These are phyloP conservation scores for Chiua virens DNA, from an alignment of 768 basidiomycete species.

Conservation along the genomic window DNA sequence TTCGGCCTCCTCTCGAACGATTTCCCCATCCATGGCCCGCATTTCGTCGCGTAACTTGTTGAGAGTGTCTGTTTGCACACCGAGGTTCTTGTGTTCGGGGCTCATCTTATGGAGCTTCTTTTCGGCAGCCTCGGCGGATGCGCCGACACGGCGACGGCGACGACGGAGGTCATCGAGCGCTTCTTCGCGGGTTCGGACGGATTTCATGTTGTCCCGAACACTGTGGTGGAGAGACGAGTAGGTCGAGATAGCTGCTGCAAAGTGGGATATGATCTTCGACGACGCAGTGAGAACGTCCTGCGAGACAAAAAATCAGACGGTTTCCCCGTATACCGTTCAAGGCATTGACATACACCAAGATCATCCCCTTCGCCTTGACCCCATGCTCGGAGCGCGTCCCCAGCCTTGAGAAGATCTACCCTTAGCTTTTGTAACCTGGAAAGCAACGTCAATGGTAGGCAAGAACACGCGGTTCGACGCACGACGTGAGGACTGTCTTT, in stretches of 20 bases:
- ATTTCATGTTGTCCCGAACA: constrained; percentile 69
- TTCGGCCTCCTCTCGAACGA: constrained; percentile 77
- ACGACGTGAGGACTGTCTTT: constrained; percentile 79
- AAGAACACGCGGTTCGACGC: constrained; percentile 26
- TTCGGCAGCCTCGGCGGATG: constrained; percentile 81
- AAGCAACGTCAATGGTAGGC: neutral
- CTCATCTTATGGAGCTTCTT: constrained; percentile 90
- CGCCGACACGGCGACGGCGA: constrained; percentile 60
- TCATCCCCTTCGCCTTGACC: constrained; percentile 83
- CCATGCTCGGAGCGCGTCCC: constrained; percentile 72
- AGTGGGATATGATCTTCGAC: constrained; percentile 62
- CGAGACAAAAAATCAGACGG: neutral
- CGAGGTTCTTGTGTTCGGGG: constrained; percentile 82
- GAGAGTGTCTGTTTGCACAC: constrained; percentile 68
- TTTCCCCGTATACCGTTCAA: neutral
- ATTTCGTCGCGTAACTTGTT: constrained; percentile 77
- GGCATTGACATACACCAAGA: constrained; percentile 55
- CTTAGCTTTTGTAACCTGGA: constrained; percentile 64
- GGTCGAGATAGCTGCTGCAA: constrained; percentile 62
- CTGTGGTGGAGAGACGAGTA: constrained; percentile 71
- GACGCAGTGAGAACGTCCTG: constrained; percentile 79
- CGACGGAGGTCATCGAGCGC: constrained; percentile 73
- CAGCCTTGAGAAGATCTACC: constrained; percentile 62
- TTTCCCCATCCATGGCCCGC: constrained; percentile 73
- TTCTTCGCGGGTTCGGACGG: constrained; percentile 83